Evolutionary conservation across 495 filamentous ascomycete genomes (phyloP).

Genomic region (Aspergillus sclerotioniger): DNA sequence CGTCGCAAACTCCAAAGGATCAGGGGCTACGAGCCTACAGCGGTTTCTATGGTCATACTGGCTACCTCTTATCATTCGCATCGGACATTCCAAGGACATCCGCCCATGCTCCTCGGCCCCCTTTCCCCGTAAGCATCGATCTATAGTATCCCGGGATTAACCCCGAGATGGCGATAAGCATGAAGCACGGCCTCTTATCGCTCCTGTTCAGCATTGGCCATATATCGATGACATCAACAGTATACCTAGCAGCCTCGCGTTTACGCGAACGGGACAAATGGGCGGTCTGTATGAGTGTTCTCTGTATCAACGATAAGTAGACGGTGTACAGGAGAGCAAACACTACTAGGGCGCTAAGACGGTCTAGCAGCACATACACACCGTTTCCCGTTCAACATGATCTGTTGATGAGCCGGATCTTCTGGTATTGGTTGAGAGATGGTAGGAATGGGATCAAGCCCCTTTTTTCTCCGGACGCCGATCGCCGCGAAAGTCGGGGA

Average conservation of each 20-base stretch:
- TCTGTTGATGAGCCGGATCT: background rate
- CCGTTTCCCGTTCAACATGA: background rate
- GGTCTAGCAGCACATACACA: background rate
- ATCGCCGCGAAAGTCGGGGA: slow-evolving; percentile 1
- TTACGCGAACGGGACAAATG: background rate
- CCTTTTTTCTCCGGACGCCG: slow-evolving; percentile 3
- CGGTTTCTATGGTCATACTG: background rate
- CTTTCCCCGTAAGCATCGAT: background rate
- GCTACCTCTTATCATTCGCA: background rate
- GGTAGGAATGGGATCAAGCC: background rate
- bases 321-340: background rate
- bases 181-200: slow-evolving; percentile 7
- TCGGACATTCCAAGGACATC: background rate
- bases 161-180: slow-evolving; percentile 5
- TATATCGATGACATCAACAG: slow-evolving; percentile 5
- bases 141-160: slow-evolving; percentile 4
- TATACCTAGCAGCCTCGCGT: slow-evolving; percentile 1
- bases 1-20: background rate
- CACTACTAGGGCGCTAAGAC: slow-evolving; percentile 2
- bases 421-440: background rate
- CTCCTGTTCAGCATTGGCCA: slow-evolving; percentile 1
- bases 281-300: slow-evolving; percentile 1
- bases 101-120: background rate
- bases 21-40: background rate
- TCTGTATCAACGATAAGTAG: background rate